Percentiles rank a stretch among this genome's conserved stretches.
Conservation (phyloP, 768 basidiomycete species). For the Lactarius vividus region DNA sequence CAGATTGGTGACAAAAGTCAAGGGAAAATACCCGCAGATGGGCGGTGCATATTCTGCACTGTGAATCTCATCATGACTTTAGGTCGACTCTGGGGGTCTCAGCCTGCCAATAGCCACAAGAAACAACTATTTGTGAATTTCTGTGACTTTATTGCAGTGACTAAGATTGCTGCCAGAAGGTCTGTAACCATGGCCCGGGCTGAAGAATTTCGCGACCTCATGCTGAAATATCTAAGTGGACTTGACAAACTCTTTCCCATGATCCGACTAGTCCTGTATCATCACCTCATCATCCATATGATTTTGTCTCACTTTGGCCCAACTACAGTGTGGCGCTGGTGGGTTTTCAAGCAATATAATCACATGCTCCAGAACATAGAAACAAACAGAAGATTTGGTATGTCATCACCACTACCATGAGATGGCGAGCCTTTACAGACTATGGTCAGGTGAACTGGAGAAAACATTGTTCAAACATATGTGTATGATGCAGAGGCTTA, state of each 20-base stretch:
- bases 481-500: slow-evolving; percentile 31
- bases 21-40: slow-evolving; percentile 32
- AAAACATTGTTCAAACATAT: slow-evolving; percentile 33
- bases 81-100: not conserved
- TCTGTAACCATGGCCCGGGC: not conserved
- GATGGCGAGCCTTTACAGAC: not conserved
- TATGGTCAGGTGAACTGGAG: slow-evolving; percentile 33
- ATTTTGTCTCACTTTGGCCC: slow-evolving; percentile 38
- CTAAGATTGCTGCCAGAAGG: not conserved
- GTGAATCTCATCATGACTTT: not conserved
- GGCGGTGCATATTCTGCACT: slow-evolving; percentile 27
- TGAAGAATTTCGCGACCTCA: slow-evolving; percentile 16
- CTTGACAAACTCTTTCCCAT: slow-evolving; percentile 33
- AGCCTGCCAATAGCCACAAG: not conserved
- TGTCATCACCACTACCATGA: slow-evolving; percentile 11
- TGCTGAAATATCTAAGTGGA: slow-evolving; percentile 35
- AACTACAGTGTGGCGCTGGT: slow-evolving; percentile 39
- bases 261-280: slow-evolving; percentile 29
- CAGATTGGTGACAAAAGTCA: slow-evolving; percentile 25
- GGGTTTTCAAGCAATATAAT: slow-evolving; percentile 39
- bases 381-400: slow-evolving; percentile 37
- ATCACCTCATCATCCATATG: slow-evolving; percentile 43
- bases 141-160: not conserved
- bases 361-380: slow-evolving; percentile 34
- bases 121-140: not conserved